Conservation (phyloP, 257 asterid genomes). For the Nicotiana sylvestris region DNA sequence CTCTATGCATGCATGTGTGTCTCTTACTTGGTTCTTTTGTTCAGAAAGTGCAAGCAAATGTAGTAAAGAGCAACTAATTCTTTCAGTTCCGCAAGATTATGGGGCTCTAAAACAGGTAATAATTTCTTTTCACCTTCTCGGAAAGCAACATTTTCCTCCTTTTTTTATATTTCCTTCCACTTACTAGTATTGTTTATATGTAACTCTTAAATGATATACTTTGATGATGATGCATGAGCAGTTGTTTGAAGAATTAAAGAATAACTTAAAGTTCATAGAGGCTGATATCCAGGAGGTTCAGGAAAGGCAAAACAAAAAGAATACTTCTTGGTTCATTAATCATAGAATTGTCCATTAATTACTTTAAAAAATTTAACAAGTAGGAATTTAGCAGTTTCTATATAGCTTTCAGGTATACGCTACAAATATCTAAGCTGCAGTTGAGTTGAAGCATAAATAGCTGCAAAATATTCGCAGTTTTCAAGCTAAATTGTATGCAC, state of each 20-base stretch:
- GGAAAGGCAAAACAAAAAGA: background rate
- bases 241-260: background rate
- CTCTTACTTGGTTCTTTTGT: background rate
- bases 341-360: background rate
- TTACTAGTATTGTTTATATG: background rate
- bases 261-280: background rate
- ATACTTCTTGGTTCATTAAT: background rate
- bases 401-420: too few relatives aligned
- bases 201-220: background rate
- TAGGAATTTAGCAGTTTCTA: background rate
- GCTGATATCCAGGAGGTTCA: background rate
- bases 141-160: background rate
- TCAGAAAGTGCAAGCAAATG: background rate
- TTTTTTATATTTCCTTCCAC: background rate
- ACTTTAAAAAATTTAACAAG: background rate
- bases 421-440: too few relatives aligned
- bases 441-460: too few relatives aligned
- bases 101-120: background rate
- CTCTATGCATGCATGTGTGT: background rate
- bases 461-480: too few relatives aligned
- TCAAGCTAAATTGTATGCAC: too few relatives aligned
- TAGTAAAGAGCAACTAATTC: background rate
- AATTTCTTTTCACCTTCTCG: background rate
- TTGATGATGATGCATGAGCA: background rate
- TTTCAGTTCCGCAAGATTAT: background rate